Conservation (phyloP, 257 asterid species). For the Solanum rostratum region DNA sequence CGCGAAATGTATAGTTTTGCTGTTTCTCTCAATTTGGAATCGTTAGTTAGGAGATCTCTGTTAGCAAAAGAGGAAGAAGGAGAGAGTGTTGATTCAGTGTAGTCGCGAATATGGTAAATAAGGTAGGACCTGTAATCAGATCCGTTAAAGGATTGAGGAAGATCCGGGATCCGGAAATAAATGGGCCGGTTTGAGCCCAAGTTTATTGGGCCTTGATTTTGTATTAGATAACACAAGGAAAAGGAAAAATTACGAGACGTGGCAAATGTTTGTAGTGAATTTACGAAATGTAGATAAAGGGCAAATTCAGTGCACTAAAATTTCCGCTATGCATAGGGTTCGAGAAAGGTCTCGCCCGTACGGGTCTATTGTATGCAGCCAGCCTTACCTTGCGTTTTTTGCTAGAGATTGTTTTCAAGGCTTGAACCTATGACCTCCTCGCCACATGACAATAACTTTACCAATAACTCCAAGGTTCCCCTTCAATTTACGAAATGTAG, state of each 20-base stretch:
- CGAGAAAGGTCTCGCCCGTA: accelerated
- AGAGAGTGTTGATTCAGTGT: neutral
- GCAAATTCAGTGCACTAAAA: too few species aligned
- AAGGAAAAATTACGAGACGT: neutral
- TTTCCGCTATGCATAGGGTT: too few species aligned
- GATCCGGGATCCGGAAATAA: neutral
- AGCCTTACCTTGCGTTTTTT: too few species aligned
- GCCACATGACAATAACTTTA: too few species aligned
- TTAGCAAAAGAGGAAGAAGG: neutral
- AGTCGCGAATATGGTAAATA: neutral
- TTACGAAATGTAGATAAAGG: too few species aligned
- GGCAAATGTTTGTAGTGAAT: neutral
- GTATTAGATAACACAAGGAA: neutral
- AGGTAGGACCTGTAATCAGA: neutral
- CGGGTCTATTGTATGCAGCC: too few species aligned
- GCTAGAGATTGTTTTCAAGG: too few species aligned
- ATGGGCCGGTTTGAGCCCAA: neutral
- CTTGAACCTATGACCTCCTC: too few species aligned
- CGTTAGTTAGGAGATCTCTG: neutral
- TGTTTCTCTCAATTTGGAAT: neutral
- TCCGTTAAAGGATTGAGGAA: neutral
- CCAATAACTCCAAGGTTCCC: too few species aligned
- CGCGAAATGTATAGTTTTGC: neutral
- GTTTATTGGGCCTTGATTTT: neutral
- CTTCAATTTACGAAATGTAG: neutral